Percentiles rank a stretch among this genome's conserved stretches.
phyloP scores from a whole-genome alignment of 257 asterid genomes.

The Echium plantagineum region DNA sequence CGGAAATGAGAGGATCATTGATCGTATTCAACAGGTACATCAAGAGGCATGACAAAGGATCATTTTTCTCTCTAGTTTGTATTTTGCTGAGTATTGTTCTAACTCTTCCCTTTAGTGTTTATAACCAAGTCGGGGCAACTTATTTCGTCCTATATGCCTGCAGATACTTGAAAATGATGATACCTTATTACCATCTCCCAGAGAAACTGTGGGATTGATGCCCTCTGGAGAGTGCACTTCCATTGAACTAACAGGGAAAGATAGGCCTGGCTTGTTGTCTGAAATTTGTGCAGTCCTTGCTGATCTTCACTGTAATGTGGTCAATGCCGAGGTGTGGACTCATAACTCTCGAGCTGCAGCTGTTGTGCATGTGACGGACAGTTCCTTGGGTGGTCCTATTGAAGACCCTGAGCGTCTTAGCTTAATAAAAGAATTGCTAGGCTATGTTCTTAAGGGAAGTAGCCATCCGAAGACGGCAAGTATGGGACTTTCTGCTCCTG shows the following conservation, averaged over 20 bases:
- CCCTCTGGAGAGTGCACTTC: constrained; percentile 61
- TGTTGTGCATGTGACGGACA: constrained; percentile 52
- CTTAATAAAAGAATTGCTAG: constrained; percentile 36
- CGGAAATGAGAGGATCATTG: constrained; percentile 41
- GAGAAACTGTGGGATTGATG: constrained; percentile 50
- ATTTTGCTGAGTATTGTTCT: no score
- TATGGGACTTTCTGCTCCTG: constrained; percentile 62
- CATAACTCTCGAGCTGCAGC: constrained; percentile 82
- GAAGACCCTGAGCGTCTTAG: constrained; percentile 51
- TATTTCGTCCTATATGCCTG: neutral
- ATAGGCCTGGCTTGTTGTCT: constrained; percentile 72
- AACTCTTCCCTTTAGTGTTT: neutral
- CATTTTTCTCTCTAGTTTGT: no score
- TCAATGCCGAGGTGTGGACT: constrained; percentile 72
- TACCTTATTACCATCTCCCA: constrained; percentile 32
- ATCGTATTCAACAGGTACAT: constrained; percentile 51
- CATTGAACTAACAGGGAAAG: constrained; percentile 65
- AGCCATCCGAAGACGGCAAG: constrained; percentile 43
- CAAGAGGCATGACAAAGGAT: neutral
- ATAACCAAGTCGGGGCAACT: neutral
- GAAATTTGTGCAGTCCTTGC: constrained; percentile 74
- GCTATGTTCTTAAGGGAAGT: constrained; percentile 50
- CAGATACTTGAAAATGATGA: constrained; percentile 63
- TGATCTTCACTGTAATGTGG: constrained; percentile 58
- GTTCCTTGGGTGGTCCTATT: constrained; percentile 40